Conservation (phyloP, 2,329 filamentous ascomycete species). For the Ilyonectria destructans region DNA sequence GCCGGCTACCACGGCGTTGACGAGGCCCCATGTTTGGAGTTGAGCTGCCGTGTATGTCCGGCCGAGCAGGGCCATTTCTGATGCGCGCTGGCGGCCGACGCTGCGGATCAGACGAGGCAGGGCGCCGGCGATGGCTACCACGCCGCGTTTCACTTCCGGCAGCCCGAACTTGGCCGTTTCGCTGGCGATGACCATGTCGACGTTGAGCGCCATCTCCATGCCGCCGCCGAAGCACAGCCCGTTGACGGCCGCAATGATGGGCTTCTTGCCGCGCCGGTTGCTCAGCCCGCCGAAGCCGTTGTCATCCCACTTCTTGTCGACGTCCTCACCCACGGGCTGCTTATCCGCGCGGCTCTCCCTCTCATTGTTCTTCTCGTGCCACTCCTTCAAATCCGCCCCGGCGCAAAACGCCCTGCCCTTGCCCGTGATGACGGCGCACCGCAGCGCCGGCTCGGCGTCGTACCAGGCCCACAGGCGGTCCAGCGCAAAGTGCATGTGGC, state of each 20-base stretch:
- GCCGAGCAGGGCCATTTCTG: constrained; percentile 80
- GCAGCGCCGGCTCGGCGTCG: constrained; percentile 73
- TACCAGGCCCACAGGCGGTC: constrained; percentile 71
- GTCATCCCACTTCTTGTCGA: constrained; percentile 61
- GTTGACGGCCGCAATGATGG: constrained; percentile 82
- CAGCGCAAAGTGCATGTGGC: constrained; percentile 65
- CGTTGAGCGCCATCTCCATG: constrained; percentile 81
- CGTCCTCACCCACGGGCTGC: constrained; percentile 43
- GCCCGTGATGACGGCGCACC: constrained; percentile 76
- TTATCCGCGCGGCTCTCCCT: constrained; percentile 10
- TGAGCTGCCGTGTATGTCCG: constrained; percentile 72
- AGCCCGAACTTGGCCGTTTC: constrained; percentile 73
- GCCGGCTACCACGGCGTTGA: constrained; percentile 74
- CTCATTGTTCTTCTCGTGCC: constrained; percentile 62
- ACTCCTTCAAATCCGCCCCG: constrained; percentile 78
- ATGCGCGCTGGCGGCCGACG: constrained; percentile 77
- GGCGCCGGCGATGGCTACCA: constrained; percentile 79
- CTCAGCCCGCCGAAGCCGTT: constrained; percentile 75
- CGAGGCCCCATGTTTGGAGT: constrained; percentile 77
- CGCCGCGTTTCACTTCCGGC: constrained; percentile 80
- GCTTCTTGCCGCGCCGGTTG: constrained; percentile 78
- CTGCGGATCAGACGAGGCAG: constrained; percentile 76
- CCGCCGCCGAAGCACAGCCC: constrained; percentile 82
- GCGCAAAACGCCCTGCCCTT: constrained; percentile 77
- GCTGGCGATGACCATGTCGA: constrained; percentile 78